Conservation (phyloP, 331 rosid species). For the Pyrus hybrid region DNA sequence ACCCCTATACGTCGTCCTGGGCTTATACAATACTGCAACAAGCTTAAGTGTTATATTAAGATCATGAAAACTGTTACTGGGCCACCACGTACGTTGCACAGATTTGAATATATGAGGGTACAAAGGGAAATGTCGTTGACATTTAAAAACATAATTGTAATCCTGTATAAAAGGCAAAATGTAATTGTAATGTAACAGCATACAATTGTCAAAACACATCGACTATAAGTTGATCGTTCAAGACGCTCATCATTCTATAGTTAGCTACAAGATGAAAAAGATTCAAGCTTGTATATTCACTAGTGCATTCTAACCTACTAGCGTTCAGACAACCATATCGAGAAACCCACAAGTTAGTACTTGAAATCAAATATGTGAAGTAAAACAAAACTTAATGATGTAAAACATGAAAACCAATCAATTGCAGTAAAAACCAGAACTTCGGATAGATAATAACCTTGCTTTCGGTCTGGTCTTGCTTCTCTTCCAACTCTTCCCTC, state of each 20-base stretch:
- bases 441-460: too few relatives aligned
- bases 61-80: constrained; percentile 7
- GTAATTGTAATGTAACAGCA: neutral
- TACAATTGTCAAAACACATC: neutral
- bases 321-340: neutral
- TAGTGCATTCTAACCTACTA: neutral
- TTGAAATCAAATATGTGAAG: neutral
- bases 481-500: too few relatives aligned
- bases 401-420: neutral
- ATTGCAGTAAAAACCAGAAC: too few relatives aligned
- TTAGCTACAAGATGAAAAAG: neutral
- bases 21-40: constrained; percentile 58
- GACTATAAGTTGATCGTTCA: neutral
- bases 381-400: too few relatives aligned
- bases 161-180: neutral
- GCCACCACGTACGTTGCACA: neutral
- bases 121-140: neutral
- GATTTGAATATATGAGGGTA: neutral
- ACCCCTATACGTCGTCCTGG: constrained; percentile 68
- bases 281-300: neutral
- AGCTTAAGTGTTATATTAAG: constrained; percentile 9
- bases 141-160: neutral
- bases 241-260: neutral
- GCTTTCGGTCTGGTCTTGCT: too few relatives aligned
- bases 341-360: neutral